Conservation (phyloP, 140 eudicot species). For the Erigeron philadelphicus region DNA sequence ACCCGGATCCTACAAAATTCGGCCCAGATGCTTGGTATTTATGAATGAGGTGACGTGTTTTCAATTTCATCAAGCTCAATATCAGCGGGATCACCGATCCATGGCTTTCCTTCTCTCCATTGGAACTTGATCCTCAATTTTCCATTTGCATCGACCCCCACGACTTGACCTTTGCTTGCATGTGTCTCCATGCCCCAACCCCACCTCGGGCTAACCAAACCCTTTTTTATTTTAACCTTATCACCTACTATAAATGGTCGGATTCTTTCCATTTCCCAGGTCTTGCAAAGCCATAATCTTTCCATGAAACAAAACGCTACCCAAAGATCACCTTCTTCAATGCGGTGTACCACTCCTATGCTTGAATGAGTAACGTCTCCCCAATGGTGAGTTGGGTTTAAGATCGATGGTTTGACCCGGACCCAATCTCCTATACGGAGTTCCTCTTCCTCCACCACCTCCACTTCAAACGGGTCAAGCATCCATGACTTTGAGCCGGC, state of each 20-base stretch:
- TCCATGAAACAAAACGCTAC: conserved; percentile 87
- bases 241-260: conserved; percentile 70
- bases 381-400: conserved; percentile 83
- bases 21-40: conserved; percentile 25
- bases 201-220: conserved; percentile 74
- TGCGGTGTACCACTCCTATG: conserved; percentile 85
- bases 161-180: conserved; percentile 83
- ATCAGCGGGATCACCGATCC: conserved; percentile 98
- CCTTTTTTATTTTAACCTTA: conserved; percentile 60
- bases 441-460: conserved; percentile 70
- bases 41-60: conserved; percentile 20
- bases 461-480: conserved; percentile 93
- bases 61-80: conserved; percentile 51
- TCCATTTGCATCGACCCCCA: conserved; percentile 95
- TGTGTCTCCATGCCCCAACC: conserved; percentile 99
- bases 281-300: conserved; percentile 83
- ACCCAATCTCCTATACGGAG: conserved; percentile 79
- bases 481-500: conserved; percentile 82
- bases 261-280: conserved; percentile 58
- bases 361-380: conserved; percentile 73
- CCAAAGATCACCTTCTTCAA: conserved; percentile 78
- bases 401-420: conserved; percentile 48
- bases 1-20: conserved; percentile 32
- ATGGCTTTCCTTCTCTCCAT: conserved; percentile 93
- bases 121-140: conserved; percentile 81